A percentile compares a stretch with the other conserved stretches of the same genome.
Evolutionary conservation across 768 basidiomycete genomes (phyloP).

Genomic region (Russula lepida): DNA sequence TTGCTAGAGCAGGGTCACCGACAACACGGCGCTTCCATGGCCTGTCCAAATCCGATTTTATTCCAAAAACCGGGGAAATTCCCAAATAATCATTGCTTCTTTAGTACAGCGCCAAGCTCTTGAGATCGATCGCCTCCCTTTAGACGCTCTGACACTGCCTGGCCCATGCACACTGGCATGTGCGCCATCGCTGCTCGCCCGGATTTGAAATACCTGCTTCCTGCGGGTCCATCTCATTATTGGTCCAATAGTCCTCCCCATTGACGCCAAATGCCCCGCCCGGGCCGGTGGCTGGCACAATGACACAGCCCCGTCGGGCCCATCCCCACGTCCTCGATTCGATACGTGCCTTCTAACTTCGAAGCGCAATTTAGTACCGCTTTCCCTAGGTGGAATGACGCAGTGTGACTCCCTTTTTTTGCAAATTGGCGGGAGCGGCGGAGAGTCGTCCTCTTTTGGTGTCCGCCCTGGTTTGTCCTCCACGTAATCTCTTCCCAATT

Average conservation of each 20-base stretch:
- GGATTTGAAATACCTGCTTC: neutral
- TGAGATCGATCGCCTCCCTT: neutral
- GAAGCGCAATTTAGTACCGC: neutral
- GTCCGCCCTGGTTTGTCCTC: neutral
- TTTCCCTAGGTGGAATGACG: constrained; percentile 1
- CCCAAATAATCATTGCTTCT: neutral
- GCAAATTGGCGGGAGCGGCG: neutral
- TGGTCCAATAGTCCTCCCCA: neutral
- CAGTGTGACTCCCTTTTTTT: constrained; percentile 11
- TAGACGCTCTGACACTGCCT: neutral
- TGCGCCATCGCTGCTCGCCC: neutral
- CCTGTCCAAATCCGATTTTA: neutral
- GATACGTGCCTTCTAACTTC: neutral
- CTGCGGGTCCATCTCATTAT: neutral
- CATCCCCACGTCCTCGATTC: too few relatives aligned
- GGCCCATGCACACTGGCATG: too few relatives aligned
- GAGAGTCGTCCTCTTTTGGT: neutral
- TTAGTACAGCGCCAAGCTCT: neutral
- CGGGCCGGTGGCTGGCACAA: neutral
- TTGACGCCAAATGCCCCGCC: neutral
- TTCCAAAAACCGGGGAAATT: neutral
- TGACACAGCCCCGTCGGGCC: neutral
- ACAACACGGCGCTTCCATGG: too few relatives aligned
- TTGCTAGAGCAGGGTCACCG: constrained; percentile 8
- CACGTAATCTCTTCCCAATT: neutral